phyloP scores from a whole-genome alignment of 2,329 filamentous ascomycete species.

The Aspergillus pseudoglaucus region DNA sequence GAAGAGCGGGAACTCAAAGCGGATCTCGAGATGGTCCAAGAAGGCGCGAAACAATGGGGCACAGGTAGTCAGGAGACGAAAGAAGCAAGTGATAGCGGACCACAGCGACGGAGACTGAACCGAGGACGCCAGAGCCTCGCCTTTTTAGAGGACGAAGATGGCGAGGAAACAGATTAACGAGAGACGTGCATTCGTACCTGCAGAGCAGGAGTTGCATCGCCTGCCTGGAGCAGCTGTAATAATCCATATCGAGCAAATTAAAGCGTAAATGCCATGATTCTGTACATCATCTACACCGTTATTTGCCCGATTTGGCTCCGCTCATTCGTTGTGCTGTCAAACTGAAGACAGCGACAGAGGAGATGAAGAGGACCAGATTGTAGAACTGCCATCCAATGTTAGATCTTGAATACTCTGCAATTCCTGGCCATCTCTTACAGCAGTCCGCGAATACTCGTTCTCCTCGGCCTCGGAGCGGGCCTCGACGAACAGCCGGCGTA shows the following conservation, averaged over 20 bases:
- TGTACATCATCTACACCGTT: conserved; percentile 8
- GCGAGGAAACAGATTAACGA: conserved; percentile 52
- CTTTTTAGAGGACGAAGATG: conserved; percentile 64
- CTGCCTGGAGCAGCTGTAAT: conserved; percentile 9
- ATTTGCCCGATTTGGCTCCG: conserved; percentile 33
- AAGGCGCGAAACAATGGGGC: conserved; percentile 77
- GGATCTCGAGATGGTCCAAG: conserved; percentile 76
- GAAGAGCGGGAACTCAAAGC: conserved; percentile 76
- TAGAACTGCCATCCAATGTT: conserved; percentile 60
- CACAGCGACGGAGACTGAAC: conserved; percentile 35
- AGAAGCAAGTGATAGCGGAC: conserved; percentile 24
- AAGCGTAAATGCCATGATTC: conserved; percentile 1
- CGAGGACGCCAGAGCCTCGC: conserved; percentile 41
- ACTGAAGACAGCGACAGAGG: conserved; percentile 90
- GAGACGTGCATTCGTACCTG: neutral
- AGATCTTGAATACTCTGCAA: neutral
- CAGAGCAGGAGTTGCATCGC: neutral
- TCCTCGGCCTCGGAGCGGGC: conserved; percentile 89
- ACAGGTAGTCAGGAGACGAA: conserved; percentile 39
- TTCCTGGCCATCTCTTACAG: conserved; percentile 50
- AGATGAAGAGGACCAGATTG: conserved; percentile 93
- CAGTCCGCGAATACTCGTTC: conserved; percentile 85
- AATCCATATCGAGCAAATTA: conserved; percentile 4
- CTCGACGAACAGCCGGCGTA: conserved; percentile 94
- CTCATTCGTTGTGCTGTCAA: conserved; percentile 82